These are phyloP conservation scores for Vanderwaltozyma verrucispora DNA, from an alignment of 805 yeast genomes.

Conservation along the genomic window DNA sequence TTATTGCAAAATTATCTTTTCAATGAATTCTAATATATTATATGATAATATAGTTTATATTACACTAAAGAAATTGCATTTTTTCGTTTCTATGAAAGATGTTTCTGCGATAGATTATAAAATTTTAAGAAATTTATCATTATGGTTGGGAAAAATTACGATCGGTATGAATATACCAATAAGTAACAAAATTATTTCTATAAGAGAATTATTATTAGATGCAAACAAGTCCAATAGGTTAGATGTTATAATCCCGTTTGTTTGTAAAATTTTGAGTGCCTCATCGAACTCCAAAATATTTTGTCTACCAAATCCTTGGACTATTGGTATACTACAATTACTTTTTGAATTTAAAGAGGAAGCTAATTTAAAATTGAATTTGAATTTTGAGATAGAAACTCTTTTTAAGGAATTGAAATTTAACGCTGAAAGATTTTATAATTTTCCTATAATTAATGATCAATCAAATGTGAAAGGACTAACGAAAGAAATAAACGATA, in stretches of 20 bases:
- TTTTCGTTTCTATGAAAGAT: conserved; percentile 33
- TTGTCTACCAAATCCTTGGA: conserved; percentile 59
- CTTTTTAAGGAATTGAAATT: conserved; percentile 53
- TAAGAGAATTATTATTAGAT: conserved; percentile 71
- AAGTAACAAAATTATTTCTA: conserved; percentile 57
- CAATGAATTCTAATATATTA: conserved; percentile 45
- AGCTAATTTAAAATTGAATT: conserved; percentile 68
- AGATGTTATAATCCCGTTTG: conserved; percentile 73
- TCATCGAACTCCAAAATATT: conserved; percentile 62
- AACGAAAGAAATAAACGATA: no score
- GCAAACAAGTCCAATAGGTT: conserved; percentile 58
- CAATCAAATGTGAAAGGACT: no score
- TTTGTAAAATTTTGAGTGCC: conserved; percentile 69
- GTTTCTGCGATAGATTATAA: conserved; percentile 54
- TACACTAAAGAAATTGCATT: conserved; percentile 53
- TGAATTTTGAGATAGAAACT: conserved; percentile 86
- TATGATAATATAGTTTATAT: conserved; percentile 52
- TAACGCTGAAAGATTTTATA: background rate
- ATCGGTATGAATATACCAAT: conserved; percentile 69
- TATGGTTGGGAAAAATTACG: conserved; percentile 83
- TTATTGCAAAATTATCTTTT: conserved; percentile 55
- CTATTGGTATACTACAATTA: conserved; percentile 61
- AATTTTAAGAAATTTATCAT: conserved; percentile 71
- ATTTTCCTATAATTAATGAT: no score
- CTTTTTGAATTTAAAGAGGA: conserved; percentile 74